phyloP scores from a whole-genome alignment of 192 early-diverging fungal species.

The Rhizophagus clarus region DNA sequence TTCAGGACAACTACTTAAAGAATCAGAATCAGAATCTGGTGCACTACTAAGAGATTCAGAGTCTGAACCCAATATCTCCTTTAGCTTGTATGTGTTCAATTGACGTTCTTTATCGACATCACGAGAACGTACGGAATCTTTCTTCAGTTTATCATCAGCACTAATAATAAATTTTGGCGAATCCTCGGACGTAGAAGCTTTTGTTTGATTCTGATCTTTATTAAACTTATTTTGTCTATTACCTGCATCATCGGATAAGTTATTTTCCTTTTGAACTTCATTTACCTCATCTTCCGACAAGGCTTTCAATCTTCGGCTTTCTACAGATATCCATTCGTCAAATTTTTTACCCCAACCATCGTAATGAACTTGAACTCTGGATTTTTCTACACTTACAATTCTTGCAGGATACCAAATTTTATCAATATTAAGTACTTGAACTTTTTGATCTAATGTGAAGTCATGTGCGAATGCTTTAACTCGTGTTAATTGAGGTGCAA shows the following conservation, averaged over 20 bases:
- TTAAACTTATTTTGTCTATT: background rate
- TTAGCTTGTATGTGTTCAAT: background rate
- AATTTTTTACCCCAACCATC: constrained; percentile 54
- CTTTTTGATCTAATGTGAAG: constrained; percentile 17
- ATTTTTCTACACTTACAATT: constrained; percentile 42
- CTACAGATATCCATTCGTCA: constrained; percentile 58
- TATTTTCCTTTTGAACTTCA: background rate
- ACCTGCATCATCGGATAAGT: background rate
- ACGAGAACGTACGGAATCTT: background rate
- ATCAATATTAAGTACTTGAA: constrained; percentile 48
- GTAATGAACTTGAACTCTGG: constrained; percentile 51
- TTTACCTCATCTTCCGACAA: background rate
- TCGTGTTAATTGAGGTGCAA: constrained; percentile 9
- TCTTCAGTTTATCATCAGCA: background rate
- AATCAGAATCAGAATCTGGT: constrained; percentile 5
- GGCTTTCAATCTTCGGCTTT: constrained; percentile 45
- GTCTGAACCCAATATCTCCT: background rate
- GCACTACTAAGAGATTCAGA: constrained; percentile 2
- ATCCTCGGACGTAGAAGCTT: background rate
- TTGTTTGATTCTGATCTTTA: background rate
- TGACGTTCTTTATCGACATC: background rate
- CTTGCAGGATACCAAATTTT: constrained; percentile 53
- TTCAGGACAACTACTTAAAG: background rate
- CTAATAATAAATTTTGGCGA: background rate
- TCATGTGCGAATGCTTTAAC: constrained; percentile 7